phyloP scores from a whole-genome alignment of 768 basidiomycete genomes.

The Symmetrospora coprosmae region DNA sequence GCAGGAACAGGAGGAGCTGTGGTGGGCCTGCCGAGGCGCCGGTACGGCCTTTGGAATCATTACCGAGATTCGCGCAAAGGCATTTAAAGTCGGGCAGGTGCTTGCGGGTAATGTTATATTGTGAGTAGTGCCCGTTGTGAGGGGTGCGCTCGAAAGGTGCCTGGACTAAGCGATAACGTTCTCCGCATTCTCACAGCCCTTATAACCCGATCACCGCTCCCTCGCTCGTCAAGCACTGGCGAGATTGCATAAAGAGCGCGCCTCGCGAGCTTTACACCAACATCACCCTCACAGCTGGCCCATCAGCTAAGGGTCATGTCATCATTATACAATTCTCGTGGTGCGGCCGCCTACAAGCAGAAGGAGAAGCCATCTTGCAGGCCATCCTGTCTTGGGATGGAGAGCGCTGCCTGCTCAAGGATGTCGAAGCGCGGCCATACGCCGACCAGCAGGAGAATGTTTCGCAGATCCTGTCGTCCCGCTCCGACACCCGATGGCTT shows the following conservation, averaged over 20 bases:
- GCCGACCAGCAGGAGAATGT: conserved; percentile 81
- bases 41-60: conserved; percentile 71
- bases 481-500: conserved; percentile 66
- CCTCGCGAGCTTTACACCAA: conserved; percentile 80
- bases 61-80: conserved; percentile 76
- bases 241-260: conserved; percentile 79
- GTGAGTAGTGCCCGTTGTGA: no score
- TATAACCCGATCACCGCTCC: conserved; percentile 77
- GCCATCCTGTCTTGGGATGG: conserved; percentile 78
- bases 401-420: conserved; percentile 69
- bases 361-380: conserved; percentile 61
- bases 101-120: conserved; percentile 87
- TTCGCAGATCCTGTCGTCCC: conserved; percentile 59
- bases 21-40: conserved; percentile 75
- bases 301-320: conserved; percentile 55
- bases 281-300: conserved; percentile 76
- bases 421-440: conserved; percentile 80
- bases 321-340: conserved; percentile 81
- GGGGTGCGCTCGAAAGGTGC: no score
- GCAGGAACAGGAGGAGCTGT: conserved; percentile 52
- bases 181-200: no score
- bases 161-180: no score
- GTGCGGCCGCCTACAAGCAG: conserved; percentile 52
- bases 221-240: conserved; percentile 76
- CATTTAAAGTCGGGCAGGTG: conserved; percentile 75